Base-by-base conservation (phyloP, 768 basidiomycete genomes). In the Naganishia vaughanmartiniae region DNA sequence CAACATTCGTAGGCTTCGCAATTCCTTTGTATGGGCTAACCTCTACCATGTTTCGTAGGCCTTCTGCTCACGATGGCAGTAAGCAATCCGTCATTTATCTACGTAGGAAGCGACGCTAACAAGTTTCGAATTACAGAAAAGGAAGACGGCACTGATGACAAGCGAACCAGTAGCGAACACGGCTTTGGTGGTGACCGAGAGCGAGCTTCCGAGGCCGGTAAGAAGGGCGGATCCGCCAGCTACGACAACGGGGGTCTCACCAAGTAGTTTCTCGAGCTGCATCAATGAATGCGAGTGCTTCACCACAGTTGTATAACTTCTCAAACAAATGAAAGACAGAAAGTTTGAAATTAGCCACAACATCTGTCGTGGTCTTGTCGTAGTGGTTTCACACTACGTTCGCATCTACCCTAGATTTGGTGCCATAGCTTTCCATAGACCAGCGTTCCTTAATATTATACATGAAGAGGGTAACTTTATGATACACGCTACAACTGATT, bases 61-160 rank as follows among this genome's bases (percentile, higher is more conserved):
- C 81, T 36, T 76, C 79, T 42, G 80, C 81, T 73, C 80, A 82
- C 73, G 82, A 65, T 17, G 81, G 81, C 10, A 70, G 48, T 51
- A 26, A 51, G 48, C 12, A 51, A 4, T 4, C 4, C n/a, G 3
- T 4, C 7, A 15, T 51, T 51, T 6, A 51, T 9, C 15, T 15
- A 26, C 1, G 19, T 12, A 51, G 4, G n/a, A 51, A 4, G 21
- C 14, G 3, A 26, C 24, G 24, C 24, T 51, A 26, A 51, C 48
- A 51, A 1, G 4, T 26, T 24, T 24, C 6, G 6, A 51, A 4
- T 26, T 24, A 51, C 48, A 51, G 48, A 79, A 58, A 80, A 75
- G 74, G 73, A 79, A 73, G 78, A 78, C 53, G 81, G 81, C 7
- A 67, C 72, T 36, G 71, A 72, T 34, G 82, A 81, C 76, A 73